Evolutionary conservation across 495 filamentous ascomycete genomes (phyloP), one percentile per base, ranked within the genome.

Genomic region (Penicillium waksmanii): DNA sequence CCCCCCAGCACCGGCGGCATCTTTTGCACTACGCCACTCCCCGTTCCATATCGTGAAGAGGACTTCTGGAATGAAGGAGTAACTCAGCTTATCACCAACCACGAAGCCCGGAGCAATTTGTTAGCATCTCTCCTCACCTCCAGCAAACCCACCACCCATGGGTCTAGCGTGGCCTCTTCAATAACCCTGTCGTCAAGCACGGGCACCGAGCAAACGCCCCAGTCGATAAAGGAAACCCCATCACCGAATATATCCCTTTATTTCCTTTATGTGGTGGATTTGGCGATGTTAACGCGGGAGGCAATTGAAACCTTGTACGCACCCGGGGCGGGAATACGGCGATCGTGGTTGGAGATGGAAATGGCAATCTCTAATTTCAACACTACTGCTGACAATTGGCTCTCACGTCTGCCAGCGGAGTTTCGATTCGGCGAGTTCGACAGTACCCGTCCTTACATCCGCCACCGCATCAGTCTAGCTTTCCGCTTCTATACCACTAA

Each of bases 11-110:
- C 83, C 46, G 74, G 71, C n/a, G 75, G 81, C 38, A 73, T 69
- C 33, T 79, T 83, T 64, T 86, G 81, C 65, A 83, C 83, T 25
- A 81, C 81, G 0, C 84, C 86, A 74, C 84, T 57, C 50, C 72
- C 69, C 4, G 52, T 82, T 9, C 82, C 85, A 18, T 73, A 85
- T 35, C 65, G 73, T 51, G 84, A 88, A 58, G 82, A 85, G 21
- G 68, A 70, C 2, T 76, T 82, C 17, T 31, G 34, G 18, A 59
- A 71, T 36, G 57, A 64, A 19, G 55, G 64, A 9, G 64, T 75
- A 1, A 53, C 56, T 15, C 68, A 71, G 49, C 46, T 77, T n/a
- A 73, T 77, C 42, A 59, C 56, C 15, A 65, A 73, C 18, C 60
- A 70, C 42, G 63, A 63, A 19, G 46, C 61, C 44, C 76, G 76